A percentile compares a stretch with the other conserved stretches of the same genome.
Conservation (phyloP, 2,329 filamentous ascomycete genomes). For the Xylaria sp. region DNA sequence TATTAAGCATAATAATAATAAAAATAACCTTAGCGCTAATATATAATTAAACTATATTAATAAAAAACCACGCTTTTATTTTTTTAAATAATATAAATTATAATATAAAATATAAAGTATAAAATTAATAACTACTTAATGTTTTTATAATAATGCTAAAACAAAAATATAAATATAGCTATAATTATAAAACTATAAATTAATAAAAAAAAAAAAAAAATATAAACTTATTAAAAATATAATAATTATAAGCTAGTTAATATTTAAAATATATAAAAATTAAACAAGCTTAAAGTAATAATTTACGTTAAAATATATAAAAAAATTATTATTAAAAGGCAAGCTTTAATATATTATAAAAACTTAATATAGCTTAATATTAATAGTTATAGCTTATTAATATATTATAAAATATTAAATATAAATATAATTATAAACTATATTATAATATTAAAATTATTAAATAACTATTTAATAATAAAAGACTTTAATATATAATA, state of each 20-base stretch:
- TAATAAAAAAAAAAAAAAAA: constrained; percentile 25
- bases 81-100: constrained; percentile 12
- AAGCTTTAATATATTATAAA: constrained; percentile 23
- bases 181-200: constrained; percentile 29
- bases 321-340: neutral
- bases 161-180: constrained; percentile 22
- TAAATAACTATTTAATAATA: constrained; percentile 22
- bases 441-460: constrained; percentile 18
- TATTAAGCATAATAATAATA: neutral
- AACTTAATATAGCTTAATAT: constrained; percentile 24
- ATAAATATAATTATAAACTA: constrained; percentile 23
- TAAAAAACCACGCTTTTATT: neutral
- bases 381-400: constrained; percentile 13
- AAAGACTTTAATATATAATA: constrained; percentile 20
- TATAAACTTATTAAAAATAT: constrained; percentile 19
- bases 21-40: neutral
- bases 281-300: constrained; percentile 14
- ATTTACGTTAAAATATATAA: constrained; percentile 20
- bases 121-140: constrained; percentile 18
- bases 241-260: constrained; percentile 6
- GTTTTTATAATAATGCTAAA: constrained; percentile 20
- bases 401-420: constrained; percentile 22
- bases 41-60: constrained; percentile 10
- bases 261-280: constrained; percentile 19
- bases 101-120: constrained; percentile 10